These are phyloP conservation scores for Phytophthora quininea DNA, from an alignment of 352 stramenopile species.

Conservation along the genomic window DNA sequence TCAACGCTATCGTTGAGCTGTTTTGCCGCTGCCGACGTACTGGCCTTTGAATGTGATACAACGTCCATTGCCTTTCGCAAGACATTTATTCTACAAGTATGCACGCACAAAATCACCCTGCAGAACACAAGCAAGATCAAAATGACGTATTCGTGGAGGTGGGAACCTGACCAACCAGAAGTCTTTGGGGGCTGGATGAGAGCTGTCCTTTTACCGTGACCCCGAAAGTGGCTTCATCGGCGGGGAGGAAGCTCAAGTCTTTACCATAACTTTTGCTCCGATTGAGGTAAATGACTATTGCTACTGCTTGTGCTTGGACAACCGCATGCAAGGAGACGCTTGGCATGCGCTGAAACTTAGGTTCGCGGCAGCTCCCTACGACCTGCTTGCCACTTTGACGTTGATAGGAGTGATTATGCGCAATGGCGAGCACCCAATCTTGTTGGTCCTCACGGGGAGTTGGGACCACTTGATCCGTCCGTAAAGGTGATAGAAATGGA, in stretches of 20 bases:
- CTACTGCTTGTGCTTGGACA: slow-evolving; percentile 68
- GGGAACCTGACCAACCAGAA: slow-evolving; percentile 35
- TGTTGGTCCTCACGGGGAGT: slow-evolving; percentile 80
- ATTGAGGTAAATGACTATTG: slow-evolving; percentile 91
- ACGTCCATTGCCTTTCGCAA: slow-evolving; percentile 69
- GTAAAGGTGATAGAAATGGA: slow-evolving; percentile 94
- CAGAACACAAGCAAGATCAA: slow-evolving; percentile 78
- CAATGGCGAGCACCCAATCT: slow-evolving; percentile 67
- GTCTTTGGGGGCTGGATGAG: slow-evolving; percentile 36
- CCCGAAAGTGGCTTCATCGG: slow-evolving; percentile 57
- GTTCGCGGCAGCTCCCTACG: slow-evolving; percentile 81
- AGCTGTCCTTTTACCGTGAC: slow-evolving; percentile 90
- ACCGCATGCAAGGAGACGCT: slow-evolving; percentile 1
- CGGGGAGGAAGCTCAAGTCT: slow-evolving; percentile 65
- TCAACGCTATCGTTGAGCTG: slow-evolving; percentile 56
- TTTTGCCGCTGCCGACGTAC: slow-evolving; percentile 69
- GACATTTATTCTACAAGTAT: slow-evolving; percentile 90
- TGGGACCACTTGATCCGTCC: slow-evolving; percentile 83
- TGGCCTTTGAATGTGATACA: slow-evolving; percentile 68
- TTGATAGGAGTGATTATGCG: slow-evolving; percentile 91
- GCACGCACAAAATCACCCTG: slow-evolving; percentile 70
- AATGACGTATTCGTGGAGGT: slow-evolving; percentile 66
- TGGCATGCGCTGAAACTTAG: slow-evolving; percentile 40
- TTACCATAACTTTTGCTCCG: slow-evolving; percentile 89
- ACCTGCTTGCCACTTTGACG: slow-evolving; percentile 93